phyloP scores from a whole-genome alignment of 495 filamentous ascomycete species.

The Pseudevernia furfuracea region DNA sequence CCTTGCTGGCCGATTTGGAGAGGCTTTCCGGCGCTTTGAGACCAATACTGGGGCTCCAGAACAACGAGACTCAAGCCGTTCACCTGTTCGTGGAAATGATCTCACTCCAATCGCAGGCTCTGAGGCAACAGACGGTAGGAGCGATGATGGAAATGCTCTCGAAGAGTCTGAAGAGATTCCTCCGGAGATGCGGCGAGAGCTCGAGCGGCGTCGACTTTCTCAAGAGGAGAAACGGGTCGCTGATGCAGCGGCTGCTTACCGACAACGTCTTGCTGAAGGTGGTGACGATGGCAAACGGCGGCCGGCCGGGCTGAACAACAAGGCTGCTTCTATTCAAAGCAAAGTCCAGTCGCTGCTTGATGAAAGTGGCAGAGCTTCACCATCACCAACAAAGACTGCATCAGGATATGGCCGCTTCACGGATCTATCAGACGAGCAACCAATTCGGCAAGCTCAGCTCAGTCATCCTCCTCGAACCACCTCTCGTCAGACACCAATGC shows the following conservation, averaged over 20 bases:
- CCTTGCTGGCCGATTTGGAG: constrained; percentile 83
- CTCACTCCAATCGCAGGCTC: constrained; percentile 69
- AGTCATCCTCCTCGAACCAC: constrained; percentile 14
- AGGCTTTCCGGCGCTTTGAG: constrained; percentile 92
- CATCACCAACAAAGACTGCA: constrained; percentile 59
- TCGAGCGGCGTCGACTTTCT: constrained; percentile 75
- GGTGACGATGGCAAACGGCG: constrained; percentile 46
- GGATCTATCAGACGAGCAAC: constrained; percentile 35
- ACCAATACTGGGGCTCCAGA: constrained; percentile 45
- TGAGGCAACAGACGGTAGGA: constrained; percentile 62
- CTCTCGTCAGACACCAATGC: constrained; percentile 14
- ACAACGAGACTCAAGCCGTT: constrained; percentile 47
- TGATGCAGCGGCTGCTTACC: constrained; percentile 85
- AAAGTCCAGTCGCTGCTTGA: constrained; percentile 80
- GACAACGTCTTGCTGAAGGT: constrained; percentile 61
- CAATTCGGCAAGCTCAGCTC: constrained; percentile 1
- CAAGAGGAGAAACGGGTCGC: constrained; percentile 91
- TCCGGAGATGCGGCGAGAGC: constrained; percentile 83
- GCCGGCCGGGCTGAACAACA: constrained; percentile 34
- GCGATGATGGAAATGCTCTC: constrained; percentile 57
- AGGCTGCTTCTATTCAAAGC: constrained; percentile 76
- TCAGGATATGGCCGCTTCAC: constrained; percentile 85
- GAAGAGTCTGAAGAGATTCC: constrained; percentile 65
- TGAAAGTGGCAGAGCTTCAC: constrained; percentile 57
- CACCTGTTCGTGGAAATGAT: constrained; percentile 36